These are phyloP conservation scores for Podospora sp. DNA, from an alignment of 495 filamentous ascomycete species.

Conservation along the genomic window DNA sequence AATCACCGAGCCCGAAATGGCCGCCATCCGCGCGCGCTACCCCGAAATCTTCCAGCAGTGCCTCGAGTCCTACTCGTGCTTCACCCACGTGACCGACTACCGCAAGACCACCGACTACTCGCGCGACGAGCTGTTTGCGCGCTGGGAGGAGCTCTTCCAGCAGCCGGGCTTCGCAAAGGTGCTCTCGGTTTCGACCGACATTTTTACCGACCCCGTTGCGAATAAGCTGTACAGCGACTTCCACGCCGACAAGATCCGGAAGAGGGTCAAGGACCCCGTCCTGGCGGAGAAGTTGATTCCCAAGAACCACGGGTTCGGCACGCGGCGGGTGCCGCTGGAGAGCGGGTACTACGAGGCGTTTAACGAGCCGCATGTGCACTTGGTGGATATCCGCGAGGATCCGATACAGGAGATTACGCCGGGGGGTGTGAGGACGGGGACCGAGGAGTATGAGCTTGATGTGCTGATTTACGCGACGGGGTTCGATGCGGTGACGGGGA, in stretches of 20 bases:
- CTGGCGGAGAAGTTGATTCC: constrained; percentile 54
- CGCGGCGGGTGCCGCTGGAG: constrained; percentile 53
- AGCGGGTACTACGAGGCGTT: constrained; percentile 56
- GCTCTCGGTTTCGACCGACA: constrained; percentile 55
- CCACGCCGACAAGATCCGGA: constrained; percentile 45
- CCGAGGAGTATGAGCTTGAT: constrained; percentile 51
- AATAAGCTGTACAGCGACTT: constrained; percentile 51
- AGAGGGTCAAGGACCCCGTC: constrained; percentile 49
- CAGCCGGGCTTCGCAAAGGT: constrained; percentile 57
- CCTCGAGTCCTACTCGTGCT: constrained; percentile 52
- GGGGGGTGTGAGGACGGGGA: constrained; percentile 49
- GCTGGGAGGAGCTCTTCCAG: constrained; percentile 51
- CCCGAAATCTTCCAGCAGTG: constrained; percentile 50
- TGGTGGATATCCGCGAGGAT: constrained; percentile 52
- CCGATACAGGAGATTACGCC: constrained; percentile 44
- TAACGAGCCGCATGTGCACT: constrained; percentile 51
- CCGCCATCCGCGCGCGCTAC: constrained; percentile 44
- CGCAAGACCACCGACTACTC: constrained; percentile 49
- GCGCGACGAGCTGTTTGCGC: constrained; percentile 50
- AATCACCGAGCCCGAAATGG: constrained; percentile 46
- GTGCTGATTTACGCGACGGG: constrained; percentile 59
- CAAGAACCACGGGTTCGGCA: constrained; percentile 50
- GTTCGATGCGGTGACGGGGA: constrained; percentile 57
- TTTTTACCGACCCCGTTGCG: constrained; percentile 48
- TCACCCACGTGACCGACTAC: constrained; percentile 45